Evolutionary conservation across 805 yeast species (phyloP), one percentile per base, ranked within the genome.

Genomic region (Candida nonsorbophila): DNA sequence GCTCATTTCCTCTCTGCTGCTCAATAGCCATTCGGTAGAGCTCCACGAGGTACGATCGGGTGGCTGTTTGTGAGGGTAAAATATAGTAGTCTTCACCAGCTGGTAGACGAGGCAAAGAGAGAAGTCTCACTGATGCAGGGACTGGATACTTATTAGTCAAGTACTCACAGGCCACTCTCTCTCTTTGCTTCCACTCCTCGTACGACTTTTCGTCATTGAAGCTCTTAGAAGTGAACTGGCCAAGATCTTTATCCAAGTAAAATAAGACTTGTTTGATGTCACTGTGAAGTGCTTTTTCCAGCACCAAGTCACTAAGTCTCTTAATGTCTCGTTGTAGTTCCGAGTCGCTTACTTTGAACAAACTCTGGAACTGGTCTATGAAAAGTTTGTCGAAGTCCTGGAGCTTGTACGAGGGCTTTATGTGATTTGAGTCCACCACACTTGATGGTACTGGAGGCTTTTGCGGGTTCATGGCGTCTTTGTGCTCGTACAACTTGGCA

Each of bases 241-340:
- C 72, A 49, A 53, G 43, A 33, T 60, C 64, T 33, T 60, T 61
- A n/a, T 45, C 51, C 20, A 59, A 32, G 29, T 56, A 59, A 32
- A 60, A 58, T 8, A 27, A 45, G 26, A 17, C 51, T 41, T 40
- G 60, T 58, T 23, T 53, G 41, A 61, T 28, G 38, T 65, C 71
- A 28, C 53, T 59, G 31, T 59, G 55, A 7, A 61, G 35, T 4
- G 66, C 41, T 27, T 62, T 51, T 25, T 66, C 71, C 7, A 59
- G 59, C 1, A 74, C 57, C 2, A 45, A 16, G 12, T 56, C 62
- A 36, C 68, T 72, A 24, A 60, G 46, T 16, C 53, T 53, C 23
- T 61, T 49, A 2, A 79, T 51, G 43, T 77, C 84, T 22, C 63
- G 68, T 43, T 80, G 86, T 7, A 83, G 34, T 29, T 63, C 60